Percentiles rank a stretch among this genome's conserved stretches.
phyloP scores from a whole-genome alignment of 768 basidiomycete species.

The Mycena olivaceomarginata region DNA sequence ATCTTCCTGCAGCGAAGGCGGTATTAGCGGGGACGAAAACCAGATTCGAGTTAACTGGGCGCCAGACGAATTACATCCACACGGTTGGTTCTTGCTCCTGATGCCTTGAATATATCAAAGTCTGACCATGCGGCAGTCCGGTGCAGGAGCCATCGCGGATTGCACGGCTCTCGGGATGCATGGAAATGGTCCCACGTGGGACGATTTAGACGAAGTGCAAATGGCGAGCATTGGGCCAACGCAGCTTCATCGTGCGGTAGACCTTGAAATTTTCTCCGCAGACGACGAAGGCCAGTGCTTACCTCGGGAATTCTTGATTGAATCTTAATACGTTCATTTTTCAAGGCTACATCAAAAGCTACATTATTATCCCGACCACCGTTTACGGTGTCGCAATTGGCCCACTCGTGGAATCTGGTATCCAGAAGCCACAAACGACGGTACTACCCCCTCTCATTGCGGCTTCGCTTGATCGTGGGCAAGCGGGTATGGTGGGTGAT shows the following conservation, averaged over 20 bases:
- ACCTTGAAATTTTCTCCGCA: conserved; percentile 54
- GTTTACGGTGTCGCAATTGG: conserved; percentile 46
- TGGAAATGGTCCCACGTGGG: conserved; percentile 47
- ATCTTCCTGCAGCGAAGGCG: conserved; percentile 27
- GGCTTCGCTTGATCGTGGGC: conserved; percentile 26
- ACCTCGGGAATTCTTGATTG: no score
- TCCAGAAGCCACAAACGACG: conserved; percentile 46
- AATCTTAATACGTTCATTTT: no score
- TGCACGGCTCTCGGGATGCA: conserved; percentile 43
- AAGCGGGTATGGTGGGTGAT: conserved; percentile 34
- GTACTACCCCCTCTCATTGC: conserved; percentile 12
- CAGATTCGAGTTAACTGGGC: conserved; percentile 27
- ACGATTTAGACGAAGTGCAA: conserved; percentile 52
- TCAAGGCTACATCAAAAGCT: conserved; percentile 49
- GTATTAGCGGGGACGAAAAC: conserved; percentile 29
- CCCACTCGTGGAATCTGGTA: conserved; percentile 30
- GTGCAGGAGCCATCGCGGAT: conserved; percentile 33
- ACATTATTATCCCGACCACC: conserved; percentile 52
- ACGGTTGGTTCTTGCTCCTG: conserved; percentile 17
- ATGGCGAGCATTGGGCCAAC: conserved; percentile 52
- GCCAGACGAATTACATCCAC: conserved; percentile 34
- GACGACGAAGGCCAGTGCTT: conserved; percentile 53
- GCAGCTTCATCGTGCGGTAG: conserved; percentile 57
- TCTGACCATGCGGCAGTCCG: no score
- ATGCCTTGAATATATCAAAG: no score